A percentile compares a stretch with the other conserved stretches of the same genome.
Evolutionary conservation across 2,329 filamentous ascomycete genomes (phyloP).

Genomic region (Penicillium sp.): DNA sequence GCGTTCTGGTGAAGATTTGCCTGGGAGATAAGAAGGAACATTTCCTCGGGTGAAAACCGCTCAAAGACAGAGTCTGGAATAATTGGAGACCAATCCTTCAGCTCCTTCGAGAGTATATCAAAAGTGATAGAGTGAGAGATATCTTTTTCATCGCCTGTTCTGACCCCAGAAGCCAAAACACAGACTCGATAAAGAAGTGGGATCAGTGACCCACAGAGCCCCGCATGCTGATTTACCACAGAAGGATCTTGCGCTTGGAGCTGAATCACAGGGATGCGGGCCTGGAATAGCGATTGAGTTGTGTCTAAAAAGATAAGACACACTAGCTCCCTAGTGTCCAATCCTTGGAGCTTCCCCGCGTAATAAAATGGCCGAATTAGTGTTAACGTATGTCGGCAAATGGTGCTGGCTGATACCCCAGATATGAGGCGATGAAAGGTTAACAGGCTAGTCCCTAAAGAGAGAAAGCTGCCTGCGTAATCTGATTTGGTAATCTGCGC

Average conservation of each 20-base stretch:
- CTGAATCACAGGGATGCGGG: slow-evolving; percentile 9
- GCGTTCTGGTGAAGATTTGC: slow-evolving; percentile 5
- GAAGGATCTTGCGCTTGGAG: slow-evolving; percentile 6
- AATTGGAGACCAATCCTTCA: slow-evolving; percentile 5
- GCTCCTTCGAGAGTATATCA: slow-evolving; percentile 5
- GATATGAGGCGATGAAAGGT: slow-evolving; percentile 14
- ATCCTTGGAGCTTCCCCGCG: slow-evolving; percentile 2
- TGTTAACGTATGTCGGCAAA: slow-evolving; percentile 10
- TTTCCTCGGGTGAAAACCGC: slow-evolving; percentile 10
- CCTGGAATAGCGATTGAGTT: slow-evolving; percentile 10
- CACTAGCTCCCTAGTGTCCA: slow-evolving; percentile 7
- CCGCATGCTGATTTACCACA: slow-evolving; percentile 12
- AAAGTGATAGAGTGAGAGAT: not conserved
- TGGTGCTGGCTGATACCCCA: slow-evolving; percentile 12
- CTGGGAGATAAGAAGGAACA: slow-evolving; percentile 11
- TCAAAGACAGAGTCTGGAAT: not conserved
- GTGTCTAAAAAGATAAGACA: slow-evolving; percentile 14
- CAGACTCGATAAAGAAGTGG: slow-evolving; percentile 14
- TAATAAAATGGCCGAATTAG: slow-evolving; percentile 13
- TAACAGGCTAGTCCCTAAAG: slow-evolving; percentile 7
- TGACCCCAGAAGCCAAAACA: slow-evolving; percentile 3
- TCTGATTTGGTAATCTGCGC: slow-evolving; percentile 7
- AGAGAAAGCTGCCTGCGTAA: slow-evolving; percentile 7
- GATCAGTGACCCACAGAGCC: slow-evolving; percentile 9
- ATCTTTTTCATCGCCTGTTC: slow-evolving; percentile 1